These are phyloP conservation scores for Jasminum sambac DNA, from an alignment of 257 asterid genomes.

Conservation along the genomic window DNA sequence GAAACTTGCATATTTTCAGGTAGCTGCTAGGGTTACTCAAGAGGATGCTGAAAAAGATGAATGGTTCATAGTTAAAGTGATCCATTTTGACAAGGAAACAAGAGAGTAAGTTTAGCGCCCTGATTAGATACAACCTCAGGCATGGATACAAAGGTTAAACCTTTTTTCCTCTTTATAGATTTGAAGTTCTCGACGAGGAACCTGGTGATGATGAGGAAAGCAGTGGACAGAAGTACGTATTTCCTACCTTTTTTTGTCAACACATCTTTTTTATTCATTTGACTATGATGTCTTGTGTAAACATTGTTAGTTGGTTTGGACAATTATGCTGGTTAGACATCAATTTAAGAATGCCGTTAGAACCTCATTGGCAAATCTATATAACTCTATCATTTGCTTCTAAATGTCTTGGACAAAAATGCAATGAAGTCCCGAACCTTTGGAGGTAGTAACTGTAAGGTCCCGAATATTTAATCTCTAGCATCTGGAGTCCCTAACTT, in stretches of 20 bases:
- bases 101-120: slow-evolving; percentile 59
- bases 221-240: slow-evolving; percentile 71
- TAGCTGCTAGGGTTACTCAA: slow-evolving; percentile 89
- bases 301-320: not conserved
- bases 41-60: slow-evolving; percentile 92
- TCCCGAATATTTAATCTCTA: too few relatives aligned
- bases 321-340: not conserved
- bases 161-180: slow-evolving; percentile 38
- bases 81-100: slow-evolving; percentile 89
- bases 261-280: not conserved
- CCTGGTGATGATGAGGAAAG: slow-evolving; percentile 99
- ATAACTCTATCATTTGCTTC: not conserved
- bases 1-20: slow-evolving; percentile 44
- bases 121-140: not conserved
- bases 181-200: slow-evolving; percentile 95
- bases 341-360: not conserved
- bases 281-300: not conserved
- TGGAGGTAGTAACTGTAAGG: too few relatives aligned
- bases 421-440: too few relatives aligned
- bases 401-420: too few relatives aligned
- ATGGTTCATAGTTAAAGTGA: slow-evolving; percentile 96
- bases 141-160: too few relatives aligned
- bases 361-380: not conserved
- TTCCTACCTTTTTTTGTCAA: slow-evolving; percentile 2
- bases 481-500: too few relatives aligned